Base-by-base conservation (phyloP, 164 flowering plant genomes). In the Annona squamosa region DNA sequence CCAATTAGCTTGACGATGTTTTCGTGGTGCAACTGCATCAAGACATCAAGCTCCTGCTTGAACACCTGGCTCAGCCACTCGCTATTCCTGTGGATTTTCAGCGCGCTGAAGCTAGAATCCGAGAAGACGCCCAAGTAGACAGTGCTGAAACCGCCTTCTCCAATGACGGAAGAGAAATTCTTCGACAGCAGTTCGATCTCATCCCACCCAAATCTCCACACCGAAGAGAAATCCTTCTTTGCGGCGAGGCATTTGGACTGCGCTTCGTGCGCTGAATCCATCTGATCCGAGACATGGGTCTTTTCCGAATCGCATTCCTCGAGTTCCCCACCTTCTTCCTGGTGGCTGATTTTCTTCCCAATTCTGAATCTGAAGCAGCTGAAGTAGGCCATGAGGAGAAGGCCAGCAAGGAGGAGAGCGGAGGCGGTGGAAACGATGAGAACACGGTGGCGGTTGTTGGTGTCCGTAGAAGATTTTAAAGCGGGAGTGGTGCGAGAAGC, bases 131-230 rank as follows among this genome's bases (percentile, higher is more conserved):
- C 93, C 16, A 87, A 77, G 76, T 90, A 92, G 3, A 92, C 91
- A 0, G 85, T 89, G 68, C 96, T 90, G 63, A 80, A 92, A 7
- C 97, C 97, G 2, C 97, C 97, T 19, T 83, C 82, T 1, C 92
- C 97, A 67, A 90, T 80, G 56, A 84, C 84, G 52, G 48, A 59
- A 0, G 85, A 78, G 77, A 88, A 89, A 69, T 83, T 81, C 75
- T n/a, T 52, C 1, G 90, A 83, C 3, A 81, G 2, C 62, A 18
- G 75, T 77, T 83, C 81, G 12, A 90, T 82, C 74, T 87, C 91
- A 0, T 71, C 85, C 97, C 92, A 86, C 43, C 81, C 79, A 46
- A 77, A 86, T 65, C 81, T 83, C 85, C 69, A 83, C 52, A 78
- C 77, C 1, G 46, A 10, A 19, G 46, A 63, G 4, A 45, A 13